Conservation (phyloP, 129 eudicot species). For the Heracleum sosnowskyi region DNA sequence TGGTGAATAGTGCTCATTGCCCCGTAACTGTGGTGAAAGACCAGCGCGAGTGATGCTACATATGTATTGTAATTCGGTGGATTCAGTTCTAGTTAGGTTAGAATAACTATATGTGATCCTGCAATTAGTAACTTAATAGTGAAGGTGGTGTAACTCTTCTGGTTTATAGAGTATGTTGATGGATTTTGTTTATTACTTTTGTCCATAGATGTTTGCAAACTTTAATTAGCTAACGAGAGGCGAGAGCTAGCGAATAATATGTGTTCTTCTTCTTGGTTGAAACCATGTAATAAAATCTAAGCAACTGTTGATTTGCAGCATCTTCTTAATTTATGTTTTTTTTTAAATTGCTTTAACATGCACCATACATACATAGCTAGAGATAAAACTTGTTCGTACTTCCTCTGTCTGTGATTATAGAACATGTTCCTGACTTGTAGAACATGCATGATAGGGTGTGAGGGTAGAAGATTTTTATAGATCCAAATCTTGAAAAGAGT, state of each 20-base stretch:
- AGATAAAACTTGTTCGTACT: no score
- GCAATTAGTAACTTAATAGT: background rate
- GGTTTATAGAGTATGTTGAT: slow-evolving; percentile 3
- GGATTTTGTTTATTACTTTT: background rate
- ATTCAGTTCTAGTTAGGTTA: background rate
- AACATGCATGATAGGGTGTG: no score
- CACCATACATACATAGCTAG: no score
- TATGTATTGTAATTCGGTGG: background rate
- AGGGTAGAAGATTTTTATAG: no score
- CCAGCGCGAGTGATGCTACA: slow-evolving; percentile 3
- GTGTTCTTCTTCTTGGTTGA: background rate
- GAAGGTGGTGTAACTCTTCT: background rate
- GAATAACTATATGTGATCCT: background rate
- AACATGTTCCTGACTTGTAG: no score
- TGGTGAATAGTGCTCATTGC: slow-evolving; percentile 60
- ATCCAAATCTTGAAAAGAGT: no score
- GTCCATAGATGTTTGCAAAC: background rate
- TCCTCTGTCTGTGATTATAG: no score
- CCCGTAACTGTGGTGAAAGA: slow-evolving; percentile 87
- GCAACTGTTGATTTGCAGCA: background rate
- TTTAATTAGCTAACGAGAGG: background rate
- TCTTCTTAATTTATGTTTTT: background rate
- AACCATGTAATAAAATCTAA: background rate
- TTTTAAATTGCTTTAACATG: no score
- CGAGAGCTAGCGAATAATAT: background rate